These are phyloP conservation scores for Xylariomycetidae sp. DNA, from an alignment of 2,329 filamentous ascomycete genomes.

Conservation along the genomic window DNA sequence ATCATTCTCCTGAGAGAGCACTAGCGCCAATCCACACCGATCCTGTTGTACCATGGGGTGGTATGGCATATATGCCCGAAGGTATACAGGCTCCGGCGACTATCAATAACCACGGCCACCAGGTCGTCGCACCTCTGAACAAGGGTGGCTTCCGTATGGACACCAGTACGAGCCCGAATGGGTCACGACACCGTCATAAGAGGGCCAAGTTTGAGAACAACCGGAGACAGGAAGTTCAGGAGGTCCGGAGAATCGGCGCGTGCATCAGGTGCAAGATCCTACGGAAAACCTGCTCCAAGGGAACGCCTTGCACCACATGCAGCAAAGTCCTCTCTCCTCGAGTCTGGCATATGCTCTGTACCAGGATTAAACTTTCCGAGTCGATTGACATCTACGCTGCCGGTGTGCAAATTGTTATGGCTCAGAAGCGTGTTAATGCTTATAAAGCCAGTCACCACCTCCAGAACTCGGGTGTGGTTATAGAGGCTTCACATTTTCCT, in stretches of 20 bases:
- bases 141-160: constrained; percentile 53
- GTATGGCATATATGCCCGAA: constrained; percentile 27
- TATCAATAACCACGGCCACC: constrained; percentile 25
- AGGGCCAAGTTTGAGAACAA: constrained; percentile 53
- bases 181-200: constrained; percentile 44
- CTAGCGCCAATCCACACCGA: constrained; percentile 6
- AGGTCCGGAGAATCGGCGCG: constrained; percentile 60
- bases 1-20: constrained; percentile 16
- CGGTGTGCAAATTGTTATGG: constrained; percentile 58
- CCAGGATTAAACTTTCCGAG: constrained; percentile 57
- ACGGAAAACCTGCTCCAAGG: constrained; percentile 62
- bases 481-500: constrained; percentile 58
- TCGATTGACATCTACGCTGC: constrained; percentile 60
- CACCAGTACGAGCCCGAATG: constrained; percentile 38
- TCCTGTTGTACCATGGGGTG: constrained; percentile 21
- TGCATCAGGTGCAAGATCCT: constrained; percentile 63
- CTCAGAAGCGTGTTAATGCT: constrained; percentile 54
- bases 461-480: constrained; percentile 42
- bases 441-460: constrained; percentile 48
- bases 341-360: constrained; percentile 61
- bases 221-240: constrained; percentile 60
- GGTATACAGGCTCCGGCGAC: constrained; percentile 26
- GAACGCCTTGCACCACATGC: constrained; percentile 59
- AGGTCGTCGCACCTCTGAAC: constrained; percentile 22
- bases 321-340: constrained; percentile 58